A percentile compares a stretch with the other conserved stretches of the same genome.
Conservation (phyloP, 108 stramenopile species). For the Cyclostephanos invisitatus region DNA sequence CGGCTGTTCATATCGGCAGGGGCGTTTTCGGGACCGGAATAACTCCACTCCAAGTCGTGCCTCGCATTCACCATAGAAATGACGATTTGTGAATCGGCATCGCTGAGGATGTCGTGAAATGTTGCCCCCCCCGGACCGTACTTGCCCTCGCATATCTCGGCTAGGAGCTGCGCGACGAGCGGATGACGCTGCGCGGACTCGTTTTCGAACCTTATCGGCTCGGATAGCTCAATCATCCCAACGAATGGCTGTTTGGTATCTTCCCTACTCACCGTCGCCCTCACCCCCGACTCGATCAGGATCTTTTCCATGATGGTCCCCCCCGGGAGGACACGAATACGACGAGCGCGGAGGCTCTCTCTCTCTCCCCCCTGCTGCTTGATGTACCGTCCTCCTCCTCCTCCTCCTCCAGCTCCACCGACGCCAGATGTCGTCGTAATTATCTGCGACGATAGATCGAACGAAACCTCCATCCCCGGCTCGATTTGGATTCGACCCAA, state of each 20-base stretch:
- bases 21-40: conserved; percentile 22
- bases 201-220: conserved; percentile 26
- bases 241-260: conserved; percentile 65
- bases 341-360: conserved; percentile 74
- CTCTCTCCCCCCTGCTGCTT: conserved; percentile 44
- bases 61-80: conserved; percentile 55
- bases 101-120: conserved; percentile 63
- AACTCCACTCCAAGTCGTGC: conserved; percentile 45
- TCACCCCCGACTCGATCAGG: conserved; percentile 49
- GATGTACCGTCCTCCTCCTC: conserved; percentile 22
- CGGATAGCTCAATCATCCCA: conserved; percentile 62
- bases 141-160: conserved; percentile 48
- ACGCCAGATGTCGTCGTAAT: conserved; percentile 10
- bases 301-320: conserved; percentile 57
- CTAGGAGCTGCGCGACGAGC: conserved; percentile 59
- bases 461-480: conserved; percentile 67
- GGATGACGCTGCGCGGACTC: conserved; percentile 63
- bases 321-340: conserved; percentile 61
- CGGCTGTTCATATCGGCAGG: conserved; percentile 43
- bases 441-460: conserved; percentile 75
- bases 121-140: conserved; percentile 48
- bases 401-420: conserved; percentile 29
- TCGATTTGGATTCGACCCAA: conserved; percentile 28
- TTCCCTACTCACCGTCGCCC: conserved; percentile 56
- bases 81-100: conserved; percentile 61